Percentiles rank a stretch among this genome's conserved stretches.
Conservation (phyloP, 2,329 filamentous ascomycete species). For the Aspergillus oerlinghausenensis region DNA sequence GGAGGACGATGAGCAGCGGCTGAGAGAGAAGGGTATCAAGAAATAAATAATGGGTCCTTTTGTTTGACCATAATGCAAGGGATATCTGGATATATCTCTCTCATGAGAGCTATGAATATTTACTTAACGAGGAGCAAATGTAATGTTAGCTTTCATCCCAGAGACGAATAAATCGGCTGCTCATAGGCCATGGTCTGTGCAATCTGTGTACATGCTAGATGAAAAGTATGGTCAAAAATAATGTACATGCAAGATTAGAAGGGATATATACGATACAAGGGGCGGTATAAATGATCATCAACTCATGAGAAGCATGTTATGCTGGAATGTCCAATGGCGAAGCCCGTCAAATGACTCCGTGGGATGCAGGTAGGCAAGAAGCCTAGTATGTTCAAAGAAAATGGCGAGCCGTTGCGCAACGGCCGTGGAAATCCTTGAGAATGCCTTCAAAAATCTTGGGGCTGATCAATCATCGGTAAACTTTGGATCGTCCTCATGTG, state of each 20-base stretch:
- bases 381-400: background rate
- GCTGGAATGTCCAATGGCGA: background rate
- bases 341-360: background rate
- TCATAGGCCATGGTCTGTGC: background rate
- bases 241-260: constrained; percentile 1
- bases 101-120: background rate
- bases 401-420: no score
- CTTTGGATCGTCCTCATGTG: constrained; percentile 29
- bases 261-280: constrained; percentile 5
- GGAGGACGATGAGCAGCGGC: constrained; percentile 40
- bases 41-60: constrained; percentile 18
- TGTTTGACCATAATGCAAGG: background rate
- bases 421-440: background rate
- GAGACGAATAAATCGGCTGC: background rate
- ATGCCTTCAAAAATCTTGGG: background rate
- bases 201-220: background rate
- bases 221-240: background rate
- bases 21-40: constrained; percentile 42
- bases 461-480: constrained; percentile 22
- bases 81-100: constrained; percentile 5
- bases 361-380: background rate
- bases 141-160: background rate
- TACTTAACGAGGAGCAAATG: background rate
- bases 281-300: constrained; percentile 2
- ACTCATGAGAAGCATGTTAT: constrained; percentile 7